A percentile compares a stretch with the other conserved stretches of the same genome.
These are phyloP conservation scores for Citrullus amarus DNA, from an alignment of 306 rosid species.

Conservation along the genomic window DNA sequence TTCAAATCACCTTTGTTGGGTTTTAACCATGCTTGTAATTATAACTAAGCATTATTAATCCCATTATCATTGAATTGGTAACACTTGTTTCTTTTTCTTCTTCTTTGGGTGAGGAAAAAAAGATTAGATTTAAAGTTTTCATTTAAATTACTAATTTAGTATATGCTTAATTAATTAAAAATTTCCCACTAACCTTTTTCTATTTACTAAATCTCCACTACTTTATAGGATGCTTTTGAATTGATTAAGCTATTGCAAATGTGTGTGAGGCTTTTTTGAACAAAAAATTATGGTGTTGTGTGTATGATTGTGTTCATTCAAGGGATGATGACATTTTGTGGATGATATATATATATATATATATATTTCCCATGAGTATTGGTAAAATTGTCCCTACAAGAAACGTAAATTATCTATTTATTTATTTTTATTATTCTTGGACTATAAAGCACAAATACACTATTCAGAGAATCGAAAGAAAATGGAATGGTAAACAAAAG, in stretches of 20 bases:
- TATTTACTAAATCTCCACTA: not conserved
- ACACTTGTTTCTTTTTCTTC: not conserved
- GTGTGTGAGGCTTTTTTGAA: not conserved
- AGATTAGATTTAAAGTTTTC: not conserved
- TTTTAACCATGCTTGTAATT: constrained; percentile 10
- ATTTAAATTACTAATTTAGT: not conserved
- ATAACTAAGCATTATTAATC: constrained; percentile 5
- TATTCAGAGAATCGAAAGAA: not conserved
- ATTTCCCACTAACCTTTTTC: not conserved
- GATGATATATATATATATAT: not conserved
- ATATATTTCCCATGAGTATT: not conserved
- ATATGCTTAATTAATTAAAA: not conserved
- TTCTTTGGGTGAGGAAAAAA: not conserved
- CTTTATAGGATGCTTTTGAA: constrained; percentile 3
- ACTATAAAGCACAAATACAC: not conserved
- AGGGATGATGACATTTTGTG: not conserved
- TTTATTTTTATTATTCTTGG: not conserved
- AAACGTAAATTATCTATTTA: not conserved
- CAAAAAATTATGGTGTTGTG: not conserved
- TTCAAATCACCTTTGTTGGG: constrained; percentile 8
- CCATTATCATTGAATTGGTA: not conserved
- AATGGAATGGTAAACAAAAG: not conserved
- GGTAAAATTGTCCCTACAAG: not conserved
- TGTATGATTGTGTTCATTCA: constrained; percentile 4
- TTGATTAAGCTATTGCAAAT: constrained; percentile 2